These are phyloP conservation scores for Paraconiothyrium sp. DNA, from an alignment of 2,329 filamentous ascomycete species.

Conservation along the genomic window DNA sequence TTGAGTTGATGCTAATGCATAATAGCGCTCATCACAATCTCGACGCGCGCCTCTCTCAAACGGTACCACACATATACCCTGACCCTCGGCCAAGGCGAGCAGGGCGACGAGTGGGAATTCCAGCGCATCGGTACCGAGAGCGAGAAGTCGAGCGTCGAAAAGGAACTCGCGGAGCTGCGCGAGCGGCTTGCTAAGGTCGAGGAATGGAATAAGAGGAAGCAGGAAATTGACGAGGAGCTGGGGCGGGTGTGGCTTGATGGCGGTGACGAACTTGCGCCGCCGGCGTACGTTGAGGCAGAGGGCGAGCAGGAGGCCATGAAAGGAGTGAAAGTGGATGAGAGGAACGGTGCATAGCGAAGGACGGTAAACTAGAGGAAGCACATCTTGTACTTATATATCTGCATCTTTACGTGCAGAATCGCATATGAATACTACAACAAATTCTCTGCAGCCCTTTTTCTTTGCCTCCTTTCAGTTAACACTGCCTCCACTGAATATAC, in stretches of 20 bases:
- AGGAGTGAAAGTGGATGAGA: neutral
- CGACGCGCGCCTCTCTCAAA: constrained; percentile 91
- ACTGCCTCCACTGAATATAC: constrained; percentile 47
- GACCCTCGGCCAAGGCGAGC: constrained; percentile 80
- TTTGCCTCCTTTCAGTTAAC: constrained; percentile 27
- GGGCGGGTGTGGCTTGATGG: constrained; percentile 68
- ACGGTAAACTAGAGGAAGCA: neutral
- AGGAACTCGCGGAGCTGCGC: constrained; percentile 84
- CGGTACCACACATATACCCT: constrained; percentile 96
- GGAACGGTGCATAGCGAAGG: neutral
- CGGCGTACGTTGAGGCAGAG: constrained; percentile 42
- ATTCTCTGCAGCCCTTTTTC: neutral
- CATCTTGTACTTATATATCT: neutral
- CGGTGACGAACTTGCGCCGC: constrained; percentile 50
- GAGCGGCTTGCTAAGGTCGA: constrained; percentile 84
- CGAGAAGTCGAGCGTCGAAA: constrained; percentile 93
- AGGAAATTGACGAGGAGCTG: constrained; percentile 86
- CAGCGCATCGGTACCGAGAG: constrained; percentile 92
- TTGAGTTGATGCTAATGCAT: neutral
- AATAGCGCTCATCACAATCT: constrained; percentile 89
- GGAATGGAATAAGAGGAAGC: constrained; percentile 79
- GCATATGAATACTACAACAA: neutral
- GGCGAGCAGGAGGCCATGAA: neutral
- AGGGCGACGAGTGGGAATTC: constrained; percentile 89
- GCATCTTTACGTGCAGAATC: constrained; percentile 2